Evolutionary conservation across 352 stramenopile genomes (phyloP).

Genomic region (Pythium brachiatum): DNA sequence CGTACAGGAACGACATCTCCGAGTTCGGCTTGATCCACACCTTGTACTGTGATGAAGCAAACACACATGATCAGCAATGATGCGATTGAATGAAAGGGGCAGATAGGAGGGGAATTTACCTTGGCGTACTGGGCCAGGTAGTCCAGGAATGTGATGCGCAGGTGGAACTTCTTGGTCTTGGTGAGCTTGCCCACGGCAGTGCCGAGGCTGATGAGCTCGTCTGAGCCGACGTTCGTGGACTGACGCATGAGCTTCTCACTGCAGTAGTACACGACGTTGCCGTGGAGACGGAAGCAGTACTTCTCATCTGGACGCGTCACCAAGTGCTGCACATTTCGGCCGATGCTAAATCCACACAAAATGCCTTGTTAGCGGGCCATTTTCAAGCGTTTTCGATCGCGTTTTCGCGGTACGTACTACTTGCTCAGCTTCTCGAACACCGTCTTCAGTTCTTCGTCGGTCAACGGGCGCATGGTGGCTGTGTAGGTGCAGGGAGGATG

Average conservation of each 20-base stretch:
- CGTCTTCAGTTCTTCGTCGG: constrained; percentile 97
- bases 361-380: not conserved
- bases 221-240: constrained; percentile 92
- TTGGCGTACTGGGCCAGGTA: constrained; percentile 98
- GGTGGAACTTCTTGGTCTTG: constrained; percentile 98
- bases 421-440: constrained; percentile 99
- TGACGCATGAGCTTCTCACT: constrained; percentile 97
- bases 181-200: constrained; percentile 99
- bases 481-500: not conserved
- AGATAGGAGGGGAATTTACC: constrained; percentile 28
- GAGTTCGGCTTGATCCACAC: constrained; percentile 99
- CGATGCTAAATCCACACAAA: constrained; percentile 76
- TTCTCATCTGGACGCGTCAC: constrained; percentile 96
- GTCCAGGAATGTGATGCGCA: constrained; percentile 98
- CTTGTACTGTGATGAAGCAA: constrained; percentile 88
- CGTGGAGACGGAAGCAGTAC: constrained; percentile 97
- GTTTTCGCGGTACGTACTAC: constrained; percentile 72
- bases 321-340: constrained; percentile 95
- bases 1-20: constrained; percentile 99
- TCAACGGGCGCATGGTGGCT: constrained; percentile 94
- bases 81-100: not conserved
- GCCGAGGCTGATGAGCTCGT: constrained; percentile 95
- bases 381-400: not conserved
- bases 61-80: not conserved
- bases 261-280: constrained; percentile 97